Base-by-base conservation (phyloP, 2,329 filamentous ascomycete genomes). In the Fusarium beomiforme region DNA sequence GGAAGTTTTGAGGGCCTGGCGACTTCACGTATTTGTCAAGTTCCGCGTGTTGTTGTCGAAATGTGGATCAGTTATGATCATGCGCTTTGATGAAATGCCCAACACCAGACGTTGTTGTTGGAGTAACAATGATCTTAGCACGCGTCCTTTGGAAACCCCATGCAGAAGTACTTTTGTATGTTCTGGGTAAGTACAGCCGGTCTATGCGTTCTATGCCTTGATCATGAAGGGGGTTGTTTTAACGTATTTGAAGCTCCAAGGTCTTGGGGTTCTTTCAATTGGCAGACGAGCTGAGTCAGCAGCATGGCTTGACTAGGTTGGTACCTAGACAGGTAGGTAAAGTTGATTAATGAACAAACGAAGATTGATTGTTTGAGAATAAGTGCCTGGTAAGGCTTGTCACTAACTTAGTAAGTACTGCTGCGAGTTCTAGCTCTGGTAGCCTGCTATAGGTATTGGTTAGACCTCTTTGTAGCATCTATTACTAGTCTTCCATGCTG, bases 201-300 rank as follows among this genome's bases (percentile, higher is more conserved):
- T 26, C 59, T 71, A 59, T 55, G 59, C 65, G 69, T 50, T 47
- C 44, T 60, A 55, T 59, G 54, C 43, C 34, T 62, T 56, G 65
- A 70, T 23, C 37, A 56, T 46, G 51, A 67, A 72, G 57, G 59
- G 66, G 49, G 34, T 46, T 33, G 55, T 44, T 57, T 39, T 56
- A 59, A 53, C 41, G 67, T 64, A 59, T 46, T 44, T 70, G 56
- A 63, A 46, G 69, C 53, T 70, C 69, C 59, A 70, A 65, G 64
- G 59, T 64, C 64, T 65, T 24, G 56, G 51, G 61, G 61, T 55
- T 53, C 69, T 59, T 59, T 67, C 61, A 67, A 70, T 62, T 57
- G 42, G 51, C 42, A 46, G 46, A 36, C 23, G 53, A 37, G 71
- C 64, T 72, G 70, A 73, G 59, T 71, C 69, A 73, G 70, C 69